phyloP scores from a whole-genome alignment of 2,329 filamentous ascomycete species.

The Magnaporthiopsis poae region DNA sequence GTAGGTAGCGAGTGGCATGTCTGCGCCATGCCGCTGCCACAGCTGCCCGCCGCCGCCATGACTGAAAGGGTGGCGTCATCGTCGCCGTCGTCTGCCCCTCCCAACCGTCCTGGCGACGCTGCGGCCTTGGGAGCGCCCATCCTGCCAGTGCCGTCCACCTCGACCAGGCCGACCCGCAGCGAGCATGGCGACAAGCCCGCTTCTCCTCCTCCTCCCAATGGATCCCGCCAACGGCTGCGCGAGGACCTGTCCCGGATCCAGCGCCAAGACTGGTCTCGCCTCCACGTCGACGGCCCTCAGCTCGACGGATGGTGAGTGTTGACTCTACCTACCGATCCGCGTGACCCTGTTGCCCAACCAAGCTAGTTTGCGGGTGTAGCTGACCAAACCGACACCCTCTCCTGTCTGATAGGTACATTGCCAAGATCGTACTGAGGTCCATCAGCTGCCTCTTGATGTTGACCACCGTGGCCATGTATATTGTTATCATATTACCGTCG shows the following conservation, averaged over 20 bases:
- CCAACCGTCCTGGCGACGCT: neutral
- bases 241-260: neutral
- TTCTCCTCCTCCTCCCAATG: neutral
- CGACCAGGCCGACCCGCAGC: neutral
- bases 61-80: neutral
- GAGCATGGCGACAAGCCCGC: neutral
- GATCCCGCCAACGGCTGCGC: too few species aligned
- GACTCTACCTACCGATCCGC: neutral
- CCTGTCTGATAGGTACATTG: constrained; percentile 8
- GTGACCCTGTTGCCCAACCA: neutral
- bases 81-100: neutral
- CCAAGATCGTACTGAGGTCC: constrained; percentile 17
- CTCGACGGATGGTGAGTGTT: constrained; percentile 11
- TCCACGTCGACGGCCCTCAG: neutral
- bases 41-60: too few species aligned
- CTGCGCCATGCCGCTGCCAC: neutral
- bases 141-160: neutral
- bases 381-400: neutral
- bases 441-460: neutral
- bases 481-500: neutral
- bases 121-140: neutral
- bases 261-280: neutral
- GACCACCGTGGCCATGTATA: neutral
- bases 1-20: too few species aligned
- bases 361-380: too few species aligned